Conservation (phyloP, 768 basidiomycete genomes). For the Xerocomellus amylosporus region DNA sequence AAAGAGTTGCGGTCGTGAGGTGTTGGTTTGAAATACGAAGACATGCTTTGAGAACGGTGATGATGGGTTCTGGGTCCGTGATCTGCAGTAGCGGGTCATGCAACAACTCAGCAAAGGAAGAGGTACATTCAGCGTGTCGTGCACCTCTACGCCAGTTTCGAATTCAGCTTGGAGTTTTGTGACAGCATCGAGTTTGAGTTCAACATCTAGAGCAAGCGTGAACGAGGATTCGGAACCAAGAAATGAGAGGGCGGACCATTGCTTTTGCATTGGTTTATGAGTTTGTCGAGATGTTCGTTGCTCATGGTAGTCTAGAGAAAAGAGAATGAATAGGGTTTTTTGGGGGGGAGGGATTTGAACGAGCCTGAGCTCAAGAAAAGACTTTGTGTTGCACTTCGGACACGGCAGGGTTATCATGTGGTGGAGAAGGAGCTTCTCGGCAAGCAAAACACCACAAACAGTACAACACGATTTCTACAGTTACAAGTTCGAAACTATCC, state of each 20-base stretch:
- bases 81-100: slow-evolving; percentile 46
- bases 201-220: slow-evolving; percentile 54
- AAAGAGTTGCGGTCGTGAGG: slow-evolving; percentile 72
- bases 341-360: slow-evolving; percentile 12
- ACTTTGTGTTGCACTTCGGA: slow-evolving; percentile 10
- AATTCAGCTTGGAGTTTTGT: slow-evolving; percentile 75
- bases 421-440: slow-evolving; percentile 14
- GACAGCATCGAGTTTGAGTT: slow-evolving; percentile 77
- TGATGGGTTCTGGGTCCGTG: slow-evolving; percentile 65
- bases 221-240: slow-evolving; percentile 5
- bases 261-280: slow-evolving; percentile 62
- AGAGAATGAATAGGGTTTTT: slow-evolving; percentile 9
- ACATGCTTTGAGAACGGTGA: slow-evolving; percentile 67
- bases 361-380: slow-evolving; percentile 23
- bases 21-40: slow-evolving; percentile 82
- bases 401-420: slow-evolving; percentile 18
- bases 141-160: slow-evolving; percentile 67
- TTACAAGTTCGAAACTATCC: slow-evolving; percentile 4
- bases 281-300: slow-evolving; percentile 54
- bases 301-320: slow-evolving; percentile 44
- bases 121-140: slow-evolving; percentile 15
- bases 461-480: neutral
- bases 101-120: slow-evolving; percentile 12
- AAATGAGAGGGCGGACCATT: slow-evolving; percentile 44
- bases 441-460: neutral